Evolutionary conservation across 2,329 filamentous ascomycete species (phyloP).

Genomic region (Bipolaris oryzae): DNA sequence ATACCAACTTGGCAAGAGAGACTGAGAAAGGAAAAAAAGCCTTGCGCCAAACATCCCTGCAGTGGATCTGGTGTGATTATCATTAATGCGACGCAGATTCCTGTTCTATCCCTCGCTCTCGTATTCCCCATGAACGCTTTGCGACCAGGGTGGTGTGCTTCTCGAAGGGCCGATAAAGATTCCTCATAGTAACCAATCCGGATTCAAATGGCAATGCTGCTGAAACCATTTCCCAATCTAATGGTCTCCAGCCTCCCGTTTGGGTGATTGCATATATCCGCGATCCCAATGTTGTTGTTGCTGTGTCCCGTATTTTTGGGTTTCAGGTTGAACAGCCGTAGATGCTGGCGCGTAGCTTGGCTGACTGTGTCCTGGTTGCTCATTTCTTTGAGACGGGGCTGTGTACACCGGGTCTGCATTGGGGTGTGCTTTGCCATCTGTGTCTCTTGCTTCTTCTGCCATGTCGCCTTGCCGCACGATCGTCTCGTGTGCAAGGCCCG

Average conservation of each 20-base stretch:
- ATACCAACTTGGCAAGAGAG: constrained; percentile 4
- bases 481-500: constrained; percentile 40
- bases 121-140: constrained; percentile 11
- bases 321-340: constrained; percentile 43
- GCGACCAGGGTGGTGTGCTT: constrained; percentile 12
- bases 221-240: constrained; percentile 37
- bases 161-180: constrained; percentile 17
- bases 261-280: constrained; percentile 43
- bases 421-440: constrained; percentile 29
- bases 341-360: constrained; percentile 33
- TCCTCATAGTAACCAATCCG: constrained; percentile 13
- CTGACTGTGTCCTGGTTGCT: constrained; percentile 32
- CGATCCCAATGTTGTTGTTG: constrained; percentile 44
- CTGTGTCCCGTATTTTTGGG: constrained; percentile 38
- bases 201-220: constrained; percentile 23
- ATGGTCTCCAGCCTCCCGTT: constrained; percentile 46
- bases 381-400: constrained; percentile 32
- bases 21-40: constrained; percentile 1
- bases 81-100: background rate
- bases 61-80: background rate
- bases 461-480: constrained; percentile 33
- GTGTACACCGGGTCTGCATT: constrained; percentile 29
- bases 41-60: background rate
- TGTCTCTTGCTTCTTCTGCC: constrained; percentile 31
- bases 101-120: constrained; percentile 10